Conservation (phyloP, 495 filamentous ascomycete genomes). For the Copromyces sp. region DNA sequence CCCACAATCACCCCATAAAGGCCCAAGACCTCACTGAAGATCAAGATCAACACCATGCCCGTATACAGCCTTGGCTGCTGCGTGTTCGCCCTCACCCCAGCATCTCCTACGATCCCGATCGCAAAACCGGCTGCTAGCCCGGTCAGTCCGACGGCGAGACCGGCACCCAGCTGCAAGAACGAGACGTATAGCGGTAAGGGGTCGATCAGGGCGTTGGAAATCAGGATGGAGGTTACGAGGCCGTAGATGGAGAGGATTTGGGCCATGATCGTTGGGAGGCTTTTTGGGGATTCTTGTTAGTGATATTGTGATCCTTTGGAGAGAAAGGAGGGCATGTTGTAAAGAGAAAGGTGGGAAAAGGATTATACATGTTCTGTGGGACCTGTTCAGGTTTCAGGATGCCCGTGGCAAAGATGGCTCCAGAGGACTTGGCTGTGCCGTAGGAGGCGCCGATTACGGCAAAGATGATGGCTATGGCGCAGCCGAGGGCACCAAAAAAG, state of each 20-base stretch:
- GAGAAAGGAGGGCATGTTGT: not conserved
- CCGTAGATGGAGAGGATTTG: conserved; percentile 64
- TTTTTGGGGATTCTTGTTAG: conserved; percentile 27
- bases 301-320: not conserved
- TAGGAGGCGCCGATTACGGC: conserved; percentile 75
- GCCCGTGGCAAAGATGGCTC: conserved; percentile 64
- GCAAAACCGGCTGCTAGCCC: conserved; percentile 97
- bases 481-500: conserved; percentile 42
- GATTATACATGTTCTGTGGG: conserved; percentile 53
- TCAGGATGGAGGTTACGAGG: conserved; percentile 38
- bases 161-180: conserved; percentile 43
- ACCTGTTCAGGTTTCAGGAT: conserved; percentile 60
- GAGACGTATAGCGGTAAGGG: conserved; percentile 36
- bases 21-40: conserved; percentile 87
- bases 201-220: conserved; percentile 32
- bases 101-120: conserved; percentile 89
- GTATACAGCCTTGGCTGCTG: conserved; percentile 82
- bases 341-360: not conserved
- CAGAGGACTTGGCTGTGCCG: conserved; percentile 74
- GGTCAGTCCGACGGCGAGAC: conserved; percentile 88
- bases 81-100: conserved; percentile 77
- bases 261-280: conserved; percentile 61
- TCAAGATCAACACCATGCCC: conserved; percentile 89
- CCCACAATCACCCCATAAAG: conserved; percentile 41
- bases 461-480: conserved; percentile 56